Conservation (phyloP, 352 stramenopile genomes). For the Phytophthora melonis region DNA sequence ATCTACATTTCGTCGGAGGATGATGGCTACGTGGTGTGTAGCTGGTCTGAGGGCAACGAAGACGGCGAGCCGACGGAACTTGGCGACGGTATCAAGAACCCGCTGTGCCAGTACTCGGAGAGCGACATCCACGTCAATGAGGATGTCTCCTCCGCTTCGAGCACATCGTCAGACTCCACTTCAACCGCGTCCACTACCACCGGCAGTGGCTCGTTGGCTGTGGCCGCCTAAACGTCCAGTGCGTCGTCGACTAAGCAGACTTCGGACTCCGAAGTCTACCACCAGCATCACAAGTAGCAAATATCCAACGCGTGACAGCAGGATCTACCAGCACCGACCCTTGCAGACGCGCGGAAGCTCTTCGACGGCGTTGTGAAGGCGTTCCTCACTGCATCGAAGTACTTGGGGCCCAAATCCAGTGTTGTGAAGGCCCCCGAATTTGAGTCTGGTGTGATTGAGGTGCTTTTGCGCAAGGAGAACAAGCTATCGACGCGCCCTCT, state of each 20-base stretch:
- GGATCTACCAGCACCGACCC: background rate
- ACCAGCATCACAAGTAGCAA: no score
- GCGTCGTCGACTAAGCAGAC: no score
- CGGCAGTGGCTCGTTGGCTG: no score
- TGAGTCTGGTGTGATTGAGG: background rate
- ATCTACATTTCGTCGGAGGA: constrained; percentile 44
- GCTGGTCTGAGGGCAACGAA: constrained; percentile 39
- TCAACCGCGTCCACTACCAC: no score
- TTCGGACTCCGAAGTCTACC: no score
- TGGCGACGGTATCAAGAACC: constrained; percentile 45
- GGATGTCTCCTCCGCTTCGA: no score
- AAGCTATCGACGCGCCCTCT: background rate
- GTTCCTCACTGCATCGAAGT: background rate
- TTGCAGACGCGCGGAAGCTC: background rate
- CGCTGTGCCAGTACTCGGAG: constrained; percentile 44
- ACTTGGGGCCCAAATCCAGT: background rate
- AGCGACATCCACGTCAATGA: constrained; percentile 43
- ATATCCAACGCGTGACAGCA: no score
- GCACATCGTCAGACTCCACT: no score
- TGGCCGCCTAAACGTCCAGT: no score
- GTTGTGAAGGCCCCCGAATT: background rate
- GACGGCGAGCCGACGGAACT: constrained; percentile 43
- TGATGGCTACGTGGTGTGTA: constrained; percentile 38
- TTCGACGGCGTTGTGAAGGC: background rate
- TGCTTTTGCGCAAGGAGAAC: background rate